Conservation (phyloP, 1,284 basidiomycete species). For the Heterobasidion annosum region DNA sequence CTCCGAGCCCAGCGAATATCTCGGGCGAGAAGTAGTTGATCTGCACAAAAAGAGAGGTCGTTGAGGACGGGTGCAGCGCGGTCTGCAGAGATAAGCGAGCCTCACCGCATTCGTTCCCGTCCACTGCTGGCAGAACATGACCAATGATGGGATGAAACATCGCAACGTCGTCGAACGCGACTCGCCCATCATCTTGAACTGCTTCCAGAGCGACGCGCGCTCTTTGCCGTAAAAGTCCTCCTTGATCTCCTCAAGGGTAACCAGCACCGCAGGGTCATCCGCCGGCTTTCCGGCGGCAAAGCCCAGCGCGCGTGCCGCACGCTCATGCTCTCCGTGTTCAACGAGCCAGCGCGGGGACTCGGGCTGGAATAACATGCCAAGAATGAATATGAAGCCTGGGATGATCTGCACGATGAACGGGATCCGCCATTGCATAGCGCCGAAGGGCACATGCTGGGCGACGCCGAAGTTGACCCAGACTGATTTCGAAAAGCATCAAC, state of each 20-base stretch:
- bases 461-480: conserved; percentile 42
- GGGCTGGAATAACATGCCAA: conserved; percentile 40
- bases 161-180: conserved; percentile 32
- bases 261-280: conserved; percentile 29
- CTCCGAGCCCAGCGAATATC: conserved; percentile 45
- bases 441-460: conserved; percentile 22
- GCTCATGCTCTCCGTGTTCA: conserved; percentile 38
- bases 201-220: conserved; percentile 24
- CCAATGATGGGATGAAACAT: conserved; percentile 41
- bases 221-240: conserved; percentile 37
- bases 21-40: conserved; percentile 46
- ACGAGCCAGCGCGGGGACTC: conserved; percentile 59
- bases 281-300: conserved; percentile 30
- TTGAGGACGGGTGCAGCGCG: not conserved
- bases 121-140: conserved; percentile 53
- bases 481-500: conserved; percentile 3
- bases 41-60: not conserved
- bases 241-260: conserved; percentile 42
- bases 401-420: conserved; percentile 47
- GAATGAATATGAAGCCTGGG: conserved; percentile 38
- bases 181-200: conserved; percentile 35
- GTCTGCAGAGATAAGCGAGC: not conserved
- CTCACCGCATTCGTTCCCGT: conserved; percentile 41
- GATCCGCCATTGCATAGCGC: conserved; percentile 42
- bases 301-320: conserved; percentile 39